A percentile compares a stretch with the other conserved stretches of the same genome.
Evolutionary conservation across 305 asterid species (phyloP).

Genomic region (Vinca major): DNA sequence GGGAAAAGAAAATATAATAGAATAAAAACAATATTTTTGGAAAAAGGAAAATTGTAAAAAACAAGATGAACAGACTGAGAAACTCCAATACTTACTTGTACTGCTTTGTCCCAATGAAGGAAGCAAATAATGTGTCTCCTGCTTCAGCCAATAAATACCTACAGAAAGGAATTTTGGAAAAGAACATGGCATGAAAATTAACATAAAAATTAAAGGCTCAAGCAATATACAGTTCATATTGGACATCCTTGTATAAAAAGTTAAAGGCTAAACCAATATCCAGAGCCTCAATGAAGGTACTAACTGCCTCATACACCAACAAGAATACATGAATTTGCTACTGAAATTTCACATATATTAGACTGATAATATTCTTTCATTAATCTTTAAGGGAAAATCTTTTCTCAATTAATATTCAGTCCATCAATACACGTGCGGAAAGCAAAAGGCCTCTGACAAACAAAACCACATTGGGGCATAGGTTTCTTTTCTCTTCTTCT

Average conservation of each 20-base stretch:
- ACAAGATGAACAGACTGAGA: constrained; percentile 17
- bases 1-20: constrained; percentile 44
- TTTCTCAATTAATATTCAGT: neutral
- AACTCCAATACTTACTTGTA: constrained; percentile 59
- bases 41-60: constrained; percentile 18
- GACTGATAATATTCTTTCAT: neutral
- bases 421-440: neutral
- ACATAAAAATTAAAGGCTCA: neutral
- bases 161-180: constrained; percentile 13
- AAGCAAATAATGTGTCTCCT: constrained; percentile 94
- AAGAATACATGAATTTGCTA: neutral
- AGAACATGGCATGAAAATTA: constrained; percentile 5
- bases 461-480: neutral
- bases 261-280: too few species aligned
- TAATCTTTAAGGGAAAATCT: neutral
- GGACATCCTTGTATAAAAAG: too few species aligned
- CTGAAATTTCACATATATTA: neutral
- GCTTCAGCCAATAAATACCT: constrained; percentile 96
- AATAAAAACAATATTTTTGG: constrained; percentile 31
- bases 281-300: neutral
- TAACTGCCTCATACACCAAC: neutral
- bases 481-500: neutral
- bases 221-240: neutral
- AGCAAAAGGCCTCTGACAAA: neutral
- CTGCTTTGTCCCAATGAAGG: constrained; percentile 94